These are phyloP conservation scores for Hermanozyma aechmeae DNA, from an alignment of 805 yeast species.

Conservation along the genomic window DNA sequence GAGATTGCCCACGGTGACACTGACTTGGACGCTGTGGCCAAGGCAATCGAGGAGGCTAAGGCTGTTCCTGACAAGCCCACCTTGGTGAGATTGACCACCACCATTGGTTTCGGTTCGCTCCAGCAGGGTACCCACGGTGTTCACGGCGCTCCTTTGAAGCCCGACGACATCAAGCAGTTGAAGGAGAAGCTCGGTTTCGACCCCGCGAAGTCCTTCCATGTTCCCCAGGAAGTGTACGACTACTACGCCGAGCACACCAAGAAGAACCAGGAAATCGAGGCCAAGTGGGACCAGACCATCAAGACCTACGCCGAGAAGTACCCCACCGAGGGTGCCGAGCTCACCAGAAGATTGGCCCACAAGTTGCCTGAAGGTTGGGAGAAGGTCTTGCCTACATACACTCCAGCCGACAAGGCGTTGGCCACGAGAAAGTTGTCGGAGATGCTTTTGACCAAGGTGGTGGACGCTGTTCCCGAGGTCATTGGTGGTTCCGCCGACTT, in stretches of 20 bases:
- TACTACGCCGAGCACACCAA: conserved; percentile 48
- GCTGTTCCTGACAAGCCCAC: conserved; percentile 76
- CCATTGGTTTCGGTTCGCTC: conserved; percentile 90
- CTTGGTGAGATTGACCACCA: conserved; percentile 78
- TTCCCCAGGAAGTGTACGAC: conserved; percentile 77
- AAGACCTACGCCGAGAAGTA: conserved; percentile 54
- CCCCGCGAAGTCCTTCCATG: conserved; percentile 71
- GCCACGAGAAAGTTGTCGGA: conserved; percentile 95
- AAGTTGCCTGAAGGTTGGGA: conserved; percentile 82
- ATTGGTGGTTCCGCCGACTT: conserved; percentile 98
- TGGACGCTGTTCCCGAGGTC: conserved; percentile 69
- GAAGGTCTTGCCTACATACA: conserved; percentile 66
- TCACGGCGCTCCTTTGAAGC: conserved; percentile 93
- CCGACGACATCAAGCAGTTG: conserved; percentile 84
- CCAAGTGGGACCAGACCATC: conserved; percentile 64
- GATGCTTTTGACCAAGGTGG: conserved; percentile 55
- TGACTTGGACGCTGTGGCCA: conserved; percentile 60
- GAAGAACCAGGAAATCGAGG: conserved; percentile 60
- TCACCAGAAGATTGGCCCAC: conserved; percentile 67
- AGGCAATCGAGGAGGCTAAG: conserved; percentile 79
- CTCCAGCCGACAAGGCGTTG: conserved; percentile 67
- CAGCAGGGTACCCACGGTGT: conserved; percentile 81
- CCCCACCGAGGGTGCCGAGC: conserved; percentile 73
- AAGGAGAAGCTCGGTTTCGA: conserved; percentile 80
- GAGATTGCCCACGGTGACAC: conserved; percentile 74